Evolutionary conservation across 352 stramenopile species (phyloP).

Genomic region (Pythium graminicola): DNA sequence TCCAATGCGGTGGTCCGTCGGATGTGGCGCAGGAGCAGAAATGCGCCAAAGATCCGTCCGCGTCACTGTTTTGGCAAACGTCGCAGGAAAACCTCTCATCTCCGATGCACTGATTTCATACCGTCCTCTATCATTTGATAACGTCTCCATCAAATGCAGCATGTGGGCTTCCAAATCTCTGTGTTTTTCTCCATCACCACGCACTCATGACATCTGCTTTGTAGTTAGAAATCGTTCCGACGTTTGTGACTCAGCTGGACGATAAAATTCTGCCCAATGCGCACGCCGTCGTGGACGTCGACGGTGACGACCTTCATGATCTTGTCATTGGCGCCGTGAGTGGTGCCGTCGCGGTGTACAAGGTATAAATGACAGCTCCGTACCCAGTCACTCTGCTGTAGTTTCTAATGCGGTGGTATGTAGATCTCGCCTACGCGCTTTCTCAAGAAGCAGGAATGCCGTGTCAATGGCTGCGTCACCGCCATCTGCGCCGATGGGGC

Average conservation of each 20-base stretch:
- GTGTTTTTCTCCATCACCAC: neutral
- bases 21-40: constrained; percentile 1
- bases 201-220: neutral
- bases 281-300: constrained; percentile 52
- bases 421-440: constrained; percentile 48
- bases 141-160: constrained; percentile 2
- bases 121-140: constrained; percentile 7
- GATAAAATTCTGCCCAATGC: constrained; percentile 69
- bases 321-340: constrained; percentile 59
- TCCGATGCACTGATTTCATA: no score
- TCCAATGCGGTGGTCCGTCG: neutral
- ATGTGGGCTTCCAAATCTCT: constrained; percentile 2
- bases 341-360: constrained; percentile 62
- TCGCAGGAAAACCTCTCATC: constrained; percentile 11
- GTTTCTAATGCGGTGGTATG: neutral
- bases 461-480: constrained; percentile 64
- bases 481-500: constrained; percentile 53
- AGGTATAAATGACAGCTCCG: constrained; percentile 28
- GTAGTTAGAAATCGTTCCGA: constrained; percentile 62
- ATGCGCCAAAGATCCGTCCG: neutral
- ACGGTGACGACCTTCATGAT: constrained; percentile 56
- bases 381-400: neutral
- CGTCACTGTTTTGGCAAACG: constrained; percentile 21
- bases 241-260: constrained; percentile 50
- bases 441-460: constrained; percentile 46